Evolutionary conservation across 805 yeast genomes (phyloP), one percentile per base, ranked within the genome.

Genomic region (Sugiyamaella floridensis): DNA sequence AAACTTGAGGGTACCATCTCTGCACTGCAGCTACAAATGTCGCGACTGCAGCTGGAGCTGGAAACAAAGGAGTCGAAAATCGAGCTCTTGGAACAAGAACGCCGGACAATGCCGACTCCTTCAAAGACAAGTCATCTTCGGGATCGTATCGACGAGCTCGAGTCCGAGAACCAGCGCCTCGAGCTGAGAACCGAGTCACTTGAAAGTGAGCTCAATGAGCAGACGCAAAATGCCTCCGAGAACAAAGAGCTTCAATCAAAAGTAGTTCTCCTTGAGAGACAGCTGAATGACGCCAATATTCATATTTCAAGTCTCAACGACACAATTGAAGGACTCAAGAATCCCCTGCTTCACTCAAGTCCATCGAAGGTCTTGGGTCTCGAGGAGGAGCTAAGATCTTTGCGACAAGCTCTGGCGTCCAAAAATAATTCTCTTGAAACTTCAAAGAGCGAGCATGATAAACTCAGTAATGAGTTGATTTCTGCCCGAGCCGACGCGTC

Each of bases 141-240:
- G 18, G 19, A 16, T 10, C 52, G 40, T 15, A 43, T 53, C 28
- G 43, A 47, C 11, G 46, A 45, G 14, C 48, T 53, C 12, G 40
- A 51, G 50, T 2, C 34, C 2, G 55, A 45, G 18, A 44, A 44
- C 14, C 47, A 26, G 18, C 37, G 37, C 37, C 37, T 32, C n/a
- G 37, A 32, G n/a, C 37, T 32, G 37, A 10, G 37, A 32, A 8
- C 4, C n/a, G 37, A 32, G 37, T 32, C 37, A 14, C 37, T 32
- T 11, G 50, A 51, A 28, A 20, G 16, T 16, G 54, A 47, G n/a
- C 11, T 48, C 41, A 2, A 26, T 19, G 44, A 19, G 28, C 37
- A 32, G n/a, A 11, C 37, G n/a, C 37, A 32, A 4, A 14, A 32
- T 32, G 37, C 37, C 4, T 32, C 37, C 9, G 37, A 32, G 12